These are phyloP conservation scores for Suillus fuscotomentosus DNA, from an alignment of 768 basidiomycete species.

Conservation along the genomic window DNA sequence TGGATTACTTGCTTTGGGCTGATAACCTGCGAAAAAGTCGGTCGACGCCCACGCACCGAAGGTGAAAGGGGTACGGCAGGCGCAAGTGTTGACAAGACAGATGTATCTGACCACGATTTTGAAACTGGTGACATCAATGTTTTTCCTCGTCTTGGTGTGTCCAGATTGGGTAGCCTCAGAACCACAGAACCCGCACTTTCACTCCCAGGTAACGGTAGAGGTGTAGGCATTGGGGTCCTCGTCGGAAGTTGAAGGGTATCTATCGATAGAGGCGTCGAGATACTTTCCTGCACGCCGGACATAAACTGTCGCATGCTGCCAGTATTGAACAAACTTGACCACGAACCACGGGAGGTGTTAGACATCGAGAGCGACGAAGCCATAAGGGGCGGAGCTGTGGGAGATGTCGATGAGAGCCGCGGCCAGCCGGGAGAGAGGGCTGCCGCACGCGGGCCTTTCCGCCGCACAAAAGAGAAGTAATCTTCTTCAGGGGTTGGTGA, in stretches of 20 bases:
- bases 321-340: conserved; percentile 76
- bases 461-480: conserved; percentile 51
- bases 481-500: conserved; percentile 40
- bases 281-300: conserved; percentile 53
- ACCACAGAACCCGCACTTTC: conserved; percentile 11
- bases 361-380: conserved; percentile 47
- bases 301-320: conserved; percentile 69
- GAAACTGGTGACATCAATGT: conserved; percentile 37
- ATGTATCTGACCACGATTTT: conserved; percentile 58
- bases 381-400: conserved; percentile 38
- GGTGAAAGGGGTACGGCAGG: conserved; percentile 43
- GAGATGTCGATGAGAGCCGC: conserved; percentile 43
- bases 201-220: conserved; percentile 24
- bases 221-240: conserved; percentile 15
- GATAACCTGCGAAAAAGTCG: conserved; percentile 42
- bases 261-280: conserved; percentile 35
- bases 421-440: conserved; percentile 53
- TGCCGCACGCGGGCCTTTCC: conserved; percentile 37
- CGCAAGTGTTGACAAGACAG: conserved; percentile 26
- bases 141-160: conserved; percentile 27
- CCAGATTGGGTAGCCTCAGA: conserved; percentile 22
- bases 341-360: conserved; percentile 70
- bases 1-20: conserved; percentile 27
- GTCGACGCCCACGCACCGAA: conserved; percentile 36
- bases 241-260: conserved; percentile 14